Evolutionary conservation across 2,329 filamentous ascomycete genomes (phyloP), one percentile per base, ranked within the genome.

Genomic region (Aspergillus sp.): DNA sequence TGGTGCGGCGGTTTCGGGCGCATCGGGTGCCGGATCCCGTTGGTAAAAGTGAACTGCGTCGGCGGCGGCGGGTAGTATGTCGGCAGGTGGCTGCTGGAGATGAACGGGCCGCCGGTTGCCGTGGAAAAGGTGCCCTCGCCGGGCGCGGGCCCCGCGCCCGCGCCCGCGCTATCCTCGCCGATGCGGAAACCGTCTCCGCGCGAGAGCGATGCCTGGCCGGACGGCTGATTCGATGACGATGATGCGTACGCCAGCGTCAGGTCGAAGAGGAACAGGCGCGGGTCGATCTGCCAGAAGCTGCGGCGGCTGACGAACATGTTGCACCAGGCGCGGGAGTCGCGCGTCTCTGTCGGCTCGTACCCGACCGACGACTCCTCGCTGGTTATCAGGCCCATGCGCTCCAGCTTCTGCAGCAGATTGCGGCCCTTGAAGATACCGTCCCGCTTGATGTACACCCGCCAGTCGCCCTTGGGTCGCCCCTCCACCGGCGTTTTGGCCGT

Each of bases 221-320:
- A 30, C 10, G 36, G 65, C 65, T 5, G 19, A 10, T 22, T 22
- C 5, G 19, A 22, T 29, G 66, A 69, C 0, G 66, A 64, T 3
- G 70, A 68, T 26, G 64, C 57, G 16, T 48, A 47, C 26, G 66
- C 66, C 0, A 82, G 84, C 29, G 81, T 75, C 16, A 89, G 69
- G 0, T 83, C 86, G 63, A 93, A 94, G 29, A 96, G 75, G 53
- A 94, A 96, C 31, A 93, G 71, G 4, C 85, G 75, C 1, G 83
- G 76, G 26, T 93, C 86, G 3, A 91, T 71, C 63, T 96, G 91
- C 91, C 91, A 98, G 61, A 95, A 98, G 49, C 78, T 78, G 39
- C 75, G 72, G 25, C 78, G 74, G 36, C 80, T 82, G 26, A 88
- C 80, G 54, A 91, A 95, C 80, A 93, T 88, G 31, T 74, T 67